A percentile compares a stretch with the other conserved stretches of the same genome.
phyloP scores from a whole-genome alignment of 192 early-diverging fungal genomes.

The Gamsiella multidivaricata region DNA sequence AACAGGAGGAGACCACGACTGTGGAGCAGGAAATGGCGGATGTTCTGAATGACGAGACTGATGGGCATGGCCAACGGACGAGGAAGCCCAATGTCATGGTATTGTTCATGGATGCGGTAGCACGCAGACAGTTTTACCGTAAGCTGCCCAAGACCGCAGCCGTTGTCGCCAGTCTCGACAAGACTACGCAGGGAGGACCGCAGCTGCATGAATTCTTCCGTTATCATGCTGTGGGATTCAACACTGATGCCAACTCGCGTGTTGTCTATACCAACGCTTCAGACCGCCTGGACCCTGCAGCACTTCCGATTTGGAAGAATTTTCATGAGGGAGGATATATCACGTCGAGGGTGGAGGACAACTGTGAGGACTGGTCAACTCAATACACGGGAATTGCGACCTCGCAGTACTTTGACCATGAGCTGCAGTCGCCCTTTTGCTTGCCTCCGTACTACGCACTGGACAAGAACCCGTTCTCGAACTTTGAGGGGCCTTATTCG shows the following conservation, averaged over 20 bases:
- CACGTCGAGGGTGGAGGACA: slow-evolving; percentile 60
- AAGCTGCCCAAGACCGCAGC: slow-evolving; percentile 59
- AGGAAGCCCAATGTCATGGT: slow-evolving; percentile 62
- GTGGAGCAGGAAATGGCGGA: slow-evolving; percentile 8
- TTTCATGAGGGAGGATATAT: slow-evolving; percentile 66
- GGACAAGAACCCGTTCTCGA: slow-evolving; percentile 61
- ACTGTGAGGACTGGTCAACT: slow-evolving; percentile 65
- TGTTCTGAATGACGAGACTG: not conserved
- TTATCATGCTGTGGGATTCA: slow-evolving; percentile 63
- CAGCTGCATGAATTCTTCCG: slow-evolving; percentile 63
- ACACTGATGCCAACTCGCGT: slow-evolving; percentile 63
- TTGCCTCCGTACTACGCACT: slow-evolving; percentile 61
- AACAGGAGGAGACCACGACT: slow-evolving; percentile 5
- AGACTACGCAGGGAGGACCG: slow-evolving; percentile 26
- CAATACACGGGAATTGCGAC: slow-evolving; percentile 51
- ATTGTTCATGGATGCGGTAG: slow-evolving; percentile 65
- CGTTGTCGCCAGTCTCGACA: slow-evolving; percentile 43
- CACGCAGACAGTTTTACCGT: slow-evolving; percentile 64
- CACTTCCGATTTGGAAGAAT: slow-evolving; percentile 66
- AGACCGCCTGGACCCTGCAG: not conserved
- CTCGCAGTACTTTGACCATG: slow-evolving; percentile 61
- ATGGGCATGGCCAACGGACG: not conserved
- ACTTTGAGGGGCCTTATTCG: slow-evolving; percentile 60
- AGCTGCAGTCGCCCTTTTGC: slow-evolving; percentile 66
- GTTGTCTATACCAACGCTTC: slow-evolving; percentile 57